Conservation (phyloP, 176 grass and related monocot species). For the Oryza nivara region DNA sequence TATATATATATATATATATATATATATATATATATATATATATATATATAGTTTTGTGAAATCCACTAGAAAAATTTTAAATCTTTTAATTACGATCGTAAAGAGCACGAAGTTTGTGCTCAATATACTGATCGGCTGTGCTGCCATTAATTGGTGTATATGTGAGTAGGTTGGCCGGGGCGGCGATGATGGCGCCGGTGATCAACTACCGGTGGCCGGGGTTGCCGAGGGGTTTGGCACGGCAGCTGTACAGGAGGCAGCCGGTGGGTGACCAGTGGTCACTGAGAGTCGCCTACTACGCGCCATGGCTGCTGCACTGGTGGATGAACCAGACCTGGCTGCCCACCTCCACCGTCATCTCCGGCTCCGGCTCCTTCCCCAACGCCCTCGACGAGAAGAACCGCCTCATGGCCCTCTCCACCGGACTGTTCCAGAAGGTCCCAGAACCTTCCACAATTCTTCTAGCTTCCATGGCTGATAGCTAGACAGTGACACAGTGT, state of each 20-base stretch:
- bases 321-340: conserved; percentile 86
- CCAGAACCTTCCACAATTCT: background rate
- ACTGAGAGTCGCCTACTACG: conserved; percentile 66
- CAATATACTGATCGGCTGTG: background rate
- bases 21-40: too few relatives aligned
- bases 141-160: too few relatives aligned
- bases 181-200: conserved; percentile 66
- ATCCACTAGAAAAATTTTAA: too few relatives aligned
- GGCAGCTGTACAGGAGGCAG: conserved; percentile 51
- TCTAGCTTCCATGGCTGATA: background rate
- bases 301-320: conserved; percentile 85
- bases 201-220: conserved; percentile 84
- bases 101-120: too few relatives aligned
- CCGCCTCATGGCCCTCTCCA: conserved; percentile 41
- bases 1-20: too few relatives aligned
- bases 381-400: conserved; percentile 74
- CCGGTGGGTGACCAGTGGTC: conserved; percentile 74
- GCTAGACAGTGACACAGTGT: background rate
- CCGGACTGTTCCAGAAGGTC: conserved; percentile 61
- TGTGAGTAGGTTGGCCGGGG: conserved; percentile 48
- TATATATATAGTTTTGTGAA: too few relatives aligned
- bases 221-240: conserved; percentile 48
- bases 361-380: conserved; percentile 56
- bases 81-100: too few relatives aligned
- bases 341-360: conserved; percentile 69